A percentile compares a stretch with the other conserved stretches of the same genome.
Conservation (phyloP, 2,329 filamentous ascomycete species). For the Zymoseptoria brevis region DNA sequence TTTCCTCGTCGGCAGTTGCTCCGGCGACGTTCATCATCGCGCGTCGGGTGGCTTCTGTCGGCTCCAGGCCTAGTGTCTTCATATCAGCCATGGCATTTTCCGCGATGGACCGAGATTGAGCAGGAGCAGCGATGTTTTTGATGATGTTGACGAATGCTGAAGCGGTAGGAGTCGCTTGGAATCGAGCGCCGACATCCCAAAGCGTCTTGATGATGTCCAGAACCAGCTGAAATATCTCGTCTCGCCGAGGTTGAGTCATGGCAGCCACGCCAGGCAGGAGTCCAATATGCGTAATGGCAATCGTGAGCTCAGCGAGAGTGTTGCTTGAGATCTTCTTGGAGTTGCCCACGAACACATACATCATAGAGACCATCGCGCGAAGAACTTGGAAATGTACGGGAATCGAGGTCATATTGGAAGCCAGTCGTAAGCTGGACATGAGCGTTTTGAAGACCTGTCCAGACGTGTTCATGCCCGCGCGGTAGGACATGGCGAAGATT, state of each 20-base stretch:
- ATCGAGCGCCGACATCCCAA: constrained; percentile 24
- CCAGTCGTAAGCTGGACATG: constrained; percentile 26
- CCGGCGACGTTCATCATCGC: constrained; percentile 30
- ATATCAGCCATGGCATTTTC: constrained; percentile 24
- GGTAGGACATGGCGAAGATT: constrained; percentile 42
- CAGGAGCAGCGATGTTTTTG: constrained; percentile 27
- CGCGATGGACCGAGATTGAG: constrained; percentile 24
- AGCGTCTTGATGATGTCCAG: constrained; percentile 22
- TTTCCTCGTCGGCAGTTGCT: constrained; percentile 21
- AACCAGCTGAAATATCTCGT: constrained; percentile 18
- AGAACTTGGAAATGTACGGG: constrained; percentile 17
- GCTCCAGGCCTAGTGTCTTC: constrained; percentile 20
- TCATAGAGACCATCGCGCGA: constrained; percentile 34
- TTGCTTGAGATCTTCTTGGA: constrained; percentile 31
- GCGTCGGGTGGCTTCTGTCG: constrained; percentile 28
- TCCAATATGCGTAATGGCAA: constrained; percentile 24
- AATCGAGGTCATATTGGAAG: constrained; percentile 11
- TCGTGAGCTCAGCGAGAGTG: constrained; percentile 34
- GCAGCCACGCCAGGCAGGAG: constrained; percentile 15
- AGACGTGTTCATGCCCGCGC: constrained; percentile 34
- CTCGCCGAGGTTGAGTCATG: constrained; percentile 14
- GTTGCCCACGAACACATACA: constrained; percentile 36
- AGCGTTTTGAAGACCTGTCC: constrained; percentile 28
- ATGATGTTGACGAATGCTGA: constrained; percentile 34
- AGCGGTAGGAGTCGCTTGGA: constrained; percentile 22